Base-by-base conservation (phyloP, 2,329 filamentous ascomycete species). In the Pseudophaeomoniella oleicola region DNA sequence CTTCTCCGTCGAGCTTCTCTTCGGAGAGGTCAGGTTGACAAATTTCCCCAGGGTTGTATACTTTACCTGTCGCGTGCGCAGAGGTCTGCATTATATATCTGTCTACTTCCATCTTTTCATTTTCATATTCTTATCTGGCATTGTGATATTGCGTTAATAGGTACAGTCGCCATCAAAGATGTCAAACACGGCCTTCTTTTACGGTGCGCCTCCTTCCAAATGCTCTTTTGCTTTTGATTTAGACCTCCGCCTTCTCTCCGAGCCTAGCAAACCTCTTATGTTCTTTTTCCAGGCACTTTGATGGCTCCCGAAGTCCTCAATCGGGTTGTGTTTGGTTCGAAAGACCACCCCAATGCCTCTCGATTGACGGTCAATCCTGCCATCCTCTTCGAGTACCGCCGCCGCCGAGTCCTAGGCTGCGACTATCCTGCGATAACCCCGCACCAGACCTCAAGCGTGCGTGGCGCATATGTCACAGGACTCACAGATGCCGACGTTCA, bases 291-390 rank as follows among this genome's bases (percentile, higher is more conserved):
- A 67, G 61, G 68, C 45, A 77, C 72, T 16, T 58, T 78, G 52
- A 94, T 94, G 86, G 81, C 79, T n/a, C 75, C 81, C 0, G 74
- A 81, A 50, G 78, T 96, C 49, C 84, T 96, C 47, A 80, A 81
- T 60, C 80, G 81, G 19, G 86, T 94, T 31, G 83, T 83, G 57
- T 83, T 87, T 59, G 59, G 60, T 5, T 55, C 61, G 12, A 67
- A 43, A 50, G 72, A 50, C 22, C 69, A 55, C 50, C 66, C 55
- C 55, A 67, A 61, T 43, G 62, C 59, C 40, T 54, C 56, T 10
- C 57, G 72, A 33, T 62, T 88, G 22, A 73, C 73, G 43, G 71
- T 85, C 53, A 67, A 67, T 0, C 82, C 85, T 0, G 87, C 87
- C 11, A 61, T 92, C n/a, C 69, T 96, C 0, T 71, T 77, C 42